A percentile compares a stretch with the other conserved stretches of the same genome.
These are phyloP conservation scores for Pilasporangium apinafurcum DNA, from an alignment of 352 stramenopile genomes.

Conservation along the genomic window DNA sequence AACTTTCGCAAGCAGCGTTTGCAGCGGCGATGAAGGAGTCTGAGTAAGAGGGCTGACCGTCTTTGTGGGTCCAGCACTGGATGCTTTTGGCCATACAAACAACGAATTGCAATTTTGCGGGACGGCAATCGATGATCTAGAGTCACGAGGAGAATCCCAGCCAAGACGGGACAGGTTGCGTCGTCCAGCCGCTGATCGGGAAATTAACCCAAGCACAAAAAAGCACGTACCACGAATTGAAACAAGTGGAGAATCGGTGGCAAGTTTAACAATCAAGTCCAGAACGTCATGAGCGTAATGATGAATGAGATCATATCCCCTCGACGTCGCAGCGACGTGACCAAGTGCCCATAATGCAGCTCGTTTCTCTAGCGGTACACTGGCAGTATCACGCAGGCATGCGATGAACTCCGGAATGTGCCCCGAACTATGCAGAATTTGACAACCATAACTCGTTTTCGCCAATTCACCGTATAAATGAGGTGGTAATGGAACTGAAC, in stretches of 20 bases:
- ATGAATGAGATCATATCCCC: conserved; percentile 76
- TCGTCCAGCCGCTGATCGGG: conserved; percentile 52
- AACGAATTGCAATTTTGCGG: conserved; percentile 74
- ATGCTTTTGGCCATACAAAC: conserved; percentile 66
- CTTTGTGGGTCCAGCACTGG: conserved; percentile 7
- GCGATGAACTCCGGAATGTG: conserved; percentile 83
- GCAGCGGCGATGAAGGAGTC: conserved; percentile 50
- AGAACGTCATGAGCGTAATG: conserved; percentile 80
- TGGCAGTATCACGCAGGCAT: conserved; percentile 73
- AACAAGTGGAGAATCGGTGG: conserved; percentile 73
- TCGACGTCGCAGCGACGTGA: conserved; percentile 71
- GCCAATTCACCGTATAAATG: conserved; percentile 83
- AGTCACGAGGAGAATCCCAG: conserved; percentile 70
- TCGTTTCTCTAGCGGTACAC: conserved; percentile 77
- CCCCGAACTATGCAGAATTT: conserved; percentile 71
- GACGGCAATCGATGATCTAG: conserved; percentile 71
- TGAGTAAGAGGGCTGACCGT: conserved; percentile 44
- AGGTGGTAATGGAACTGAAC: conserved; percentile 70
- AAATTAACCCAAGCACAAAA: conserved; percentile 77
- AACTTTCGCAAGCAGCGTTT: conserved; percentile 62
- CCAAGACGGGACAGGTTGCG: conserved; percentile 64
- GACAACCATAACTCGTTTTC: conserved; percentile 76
- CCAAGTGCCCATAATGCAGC: conserved; percentile 82
- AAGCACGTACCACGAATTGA: conserved; percentile 85
- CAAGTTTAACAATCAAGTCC: conserved; percentile 83